phyloP scores from a whole-genome alignment of 2,329 filamentous ascomycete species.

The Phaeophleospora eucalypticola region DNA sequence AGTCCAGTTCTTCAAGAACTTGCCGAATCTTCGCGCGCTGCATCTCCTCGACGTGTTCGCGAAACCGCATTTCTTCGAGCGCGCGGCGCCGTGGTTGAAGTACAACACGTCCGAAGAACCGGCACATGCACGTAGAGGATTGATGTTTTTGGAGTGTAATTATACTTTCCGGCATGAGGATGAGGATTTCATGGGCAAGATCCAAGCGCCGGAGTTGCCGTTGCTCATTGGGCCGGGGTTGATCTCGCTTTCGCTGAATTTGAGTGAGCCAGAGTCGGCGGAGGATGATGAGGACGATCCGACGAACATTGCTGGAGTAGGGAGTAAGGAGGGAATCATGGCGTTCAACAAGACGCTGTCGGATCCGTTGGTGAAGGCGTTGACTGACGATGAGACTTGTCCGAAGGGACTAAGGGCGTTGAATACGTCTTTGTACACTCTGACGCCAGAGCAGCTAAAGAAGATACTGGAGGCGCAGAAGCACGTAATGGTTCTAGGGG shows the following conservation, averaged over 20 bases:
- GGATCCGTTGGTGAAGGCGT: slow-evolving; percentile 28
- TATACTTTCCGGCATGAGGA: slow-evolving; percentile 47
- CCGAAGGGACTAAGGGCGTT: slow-evolving; percentile 35
- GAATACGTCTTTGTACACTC: slow-evolving; percentile 42
- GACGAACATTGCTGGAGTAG: slow-evolving; percentile 27
- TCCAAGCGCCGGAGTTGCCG: slow-evolving; percentile 37
- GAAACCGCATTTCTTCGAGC: slow-evolving; percentile 39
- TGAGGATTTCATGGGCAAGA: slow-evolving; percentile 39
- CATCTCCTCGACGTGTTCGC: slow-evolving; percentile 49
- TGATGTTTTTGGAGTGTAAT: slow-evolving; percentile 45
- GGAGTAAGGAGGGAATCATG: slow-evolving; percentile 33
- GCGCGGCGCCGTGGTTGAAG: slow-evolving; percentile 29
- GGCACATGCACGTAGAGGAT: slow-evolving; percentile 26
- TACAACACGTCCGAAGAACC: slow-evolving; percentile 29
- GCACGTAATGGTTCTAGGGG: slow-evolving; percentile 37
- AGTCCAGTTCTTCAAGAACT: slow-evolving; percentile 37
- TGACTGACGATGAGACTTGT: slow-evolving; percentile 32
- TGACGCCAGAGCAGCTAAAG: slow-evolving; percentile 34
- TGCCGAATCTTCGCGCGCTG: slow-evolving; percentile 37
- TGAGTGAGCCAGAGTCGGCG: slow-evolving; percentile 33
- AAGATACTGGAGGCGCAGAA: slow-evolving; percentile 36
- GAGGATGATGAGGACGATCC: slow-evolving; percentile 33
- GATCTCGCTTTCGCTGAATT: slow-evolving; percentile 38
- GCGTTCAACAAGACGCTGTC: slow-evolving; percentile 34
- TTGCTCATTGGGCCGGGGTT: slow-evolving; percentile 35